phyloP scores from a whole-genome alignment of 148 eudicot species.

The Fagopyrum homotropicum region DNA sequence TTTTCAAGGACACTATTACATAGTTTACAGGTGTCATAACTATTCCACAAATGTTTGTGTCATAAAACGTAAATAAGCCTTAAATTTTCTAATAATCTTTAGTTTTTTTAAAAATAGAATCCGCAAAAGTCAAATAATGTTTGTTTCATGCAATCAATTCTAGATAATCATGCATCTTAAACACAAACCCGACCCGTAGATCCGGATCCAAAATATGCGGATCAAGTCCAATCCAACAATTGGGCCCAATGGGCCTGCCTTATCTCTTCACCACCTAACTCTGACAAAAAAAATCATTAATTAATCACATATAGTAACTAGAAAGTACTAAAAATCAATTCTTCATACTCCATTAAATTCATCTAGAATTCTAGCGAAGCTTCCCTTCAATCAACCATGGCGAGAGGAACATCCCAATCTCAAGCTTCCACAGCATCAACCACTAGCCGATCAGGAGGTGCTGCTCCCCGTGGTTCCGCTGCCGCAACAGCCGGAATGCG shows the following conservation, averaged over 20 bases:
- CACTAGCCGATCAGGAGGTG: slow-evolving; percentile 36
- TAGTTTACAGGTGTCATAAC: too few relatives aligned
- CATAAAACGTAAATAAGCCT: too few relatives aligned
- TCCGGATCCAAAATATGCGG: not conserved
- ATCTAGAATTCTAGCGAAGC: not conserved
- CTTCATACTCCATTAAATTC: not conserved
- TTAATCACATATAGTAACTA: too few relatives aligned
- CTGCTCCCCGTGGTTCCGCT: slow-evolving; percentile 55
- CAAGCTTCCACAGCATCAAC: slow-evolving; percentile 17
- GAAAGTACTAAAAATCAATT: too few relatives aligned
- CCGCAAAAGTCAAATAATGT: too few relatives aligned
- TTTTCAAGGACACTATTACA: too few relatives aligned
- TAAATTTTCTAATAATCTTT: too few relatives aligned
- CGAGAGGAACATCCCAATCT: slow-evolving; percentile 17
- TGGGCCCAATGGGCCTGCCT: not conserved
- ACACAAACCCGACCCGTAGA: not conserved
- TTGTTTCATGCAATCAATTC: too few relatives aligned
- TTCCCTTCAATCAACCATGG: slow-evolving; percentile 11
- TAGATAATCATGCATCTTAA: too few relatives aligned
- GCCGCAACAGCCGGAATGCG: slow-evolving; percentile 60
- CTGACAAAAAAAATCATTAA: not conserved
- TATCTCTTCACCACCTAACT: not conserved
- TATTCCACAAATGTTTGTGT: too few relatives aligned
- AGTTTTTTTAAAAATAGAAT: too few relatives aligned
- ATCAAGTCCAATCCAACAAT: not conserved